Percentiles rank a stretch among this genome's conserved stretches.
Evolutionary conservation across 75 land plant genomes (phyloP).

Genomic region (Pinus taeda): DNA sequence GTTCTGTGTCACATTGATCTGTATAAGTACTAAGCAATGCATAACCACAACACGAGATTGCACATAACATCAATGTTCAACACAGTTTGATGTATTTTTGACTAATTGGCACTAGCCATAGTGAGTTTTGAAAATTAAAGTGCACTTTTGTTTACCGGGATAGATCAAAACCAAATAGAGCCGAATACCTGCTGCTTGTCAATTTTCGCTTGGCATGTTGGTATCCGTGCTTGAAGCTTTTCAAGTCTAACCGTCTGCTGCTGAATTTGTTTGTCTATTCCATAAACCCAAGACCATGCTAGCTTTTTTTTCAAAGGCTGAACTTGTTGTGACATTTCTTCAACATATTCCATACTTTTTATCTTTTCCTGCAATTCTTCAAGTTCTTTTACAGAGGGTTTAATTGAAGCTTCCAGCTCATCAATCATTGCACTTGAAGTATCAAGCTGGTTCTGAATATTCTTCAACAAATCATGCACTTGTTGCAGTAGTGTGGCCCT

Average conservation of each 20-base stretch:
- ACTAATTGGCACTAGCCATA: neutral
- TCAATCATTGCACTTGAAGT: constrained; percentile 40
- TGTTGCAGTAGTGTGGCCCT: constrained; percentile 94
- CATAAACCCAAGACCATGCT: constrained; percentile 88
- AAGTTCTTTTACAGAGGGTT: constrained; percentile 55
- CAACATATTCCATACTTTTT: constrained; percentile 72
- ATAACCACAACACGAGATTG: neutral
- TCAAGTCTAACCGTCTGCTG: constrained; percentile 35
- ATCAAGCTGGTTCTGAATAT: constrained; percentile 34
- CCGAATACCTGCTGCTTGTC: constrained; percentile 25
- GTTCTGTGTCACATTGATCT: neutral
- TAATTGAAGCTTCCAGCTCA: constrained; percentile 55
- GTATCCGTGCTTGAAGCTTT: constrained; percentile 52
- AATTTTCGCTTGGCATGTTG: constrained; percentile 57
- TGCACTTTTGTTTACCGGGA: constrained; percentile 17
- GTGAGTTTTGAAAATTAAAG: neutral
- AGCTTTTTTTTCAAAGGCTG: constrained; percentile 58
- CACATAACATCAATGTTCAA: neutral
- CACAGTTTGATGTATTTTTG: neutral
- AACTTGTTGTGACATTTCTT: constrained; percentile 57
- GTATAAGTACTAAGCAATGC: neutral
- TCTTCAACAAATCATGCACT: constrained; percentile 60
- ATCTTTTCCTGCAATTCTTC: constrained; percentile 63
- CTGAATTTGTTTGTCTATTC: constrained; percentile 41
- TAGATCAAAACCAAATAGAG: neutral